phyloP scores from a whole-genome alignment of 768 basidiomycete genomes.

The Termitomyces sp. region DNA sequence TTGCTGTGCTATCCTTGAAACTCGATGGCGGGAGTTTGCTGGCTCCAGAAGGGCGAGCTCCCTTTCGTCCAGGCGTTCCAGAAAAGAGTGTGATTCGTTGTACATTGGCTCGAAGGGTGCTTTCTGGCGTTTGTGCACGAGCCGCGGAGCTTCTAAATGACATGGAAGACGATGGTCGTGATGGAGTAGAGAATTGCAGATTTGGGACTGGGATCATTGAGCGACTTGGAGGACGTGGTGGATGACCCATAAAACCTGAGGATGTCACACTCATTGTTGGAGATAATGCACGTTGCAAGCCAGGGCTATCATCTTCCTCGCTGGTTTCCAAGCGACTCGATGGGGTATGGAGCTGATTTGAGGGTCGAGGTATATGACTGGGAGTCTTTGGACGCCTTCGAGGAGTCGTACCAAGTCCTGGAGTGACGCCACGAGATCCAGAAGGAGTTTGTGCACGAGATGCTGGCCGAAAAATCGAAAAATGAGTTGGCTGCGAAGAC shows the following conservation, averaged over 20 bases:
- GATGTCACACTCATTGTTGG: constrained; percentile 45
- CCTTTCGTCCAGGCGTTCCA: constrained; percentile 30
- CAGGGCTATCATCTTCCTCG: constrained; percentile 32
- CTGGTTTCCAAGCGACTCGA: constrained; percentile 12
- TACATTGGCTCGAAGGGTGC: constrained; percentile 49
- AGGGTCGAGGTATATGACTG: constrained; percentile 69
- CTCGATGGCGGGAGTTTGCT: constrained; percentile 65
- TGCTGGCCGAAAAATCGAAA: constrained; percentile 37
- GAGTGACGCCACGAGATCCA: constrained; percentile 22
- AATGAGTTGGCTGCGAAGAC: constrained; percentile 37
- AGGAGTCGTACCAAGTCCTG: constrained; percentile 38
- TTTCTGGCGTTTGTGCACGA: constrained; percentile 69
- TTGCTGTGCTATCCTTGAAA: constrained; percentile 53
- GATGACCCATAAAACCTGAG: constrained; percentile 34
- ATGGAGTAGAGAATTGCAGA: constrained; percentile 62
- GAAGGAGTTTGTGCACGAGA: constrained; percentile 62
- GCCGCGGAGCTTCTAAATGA: constrained; percentile 46
- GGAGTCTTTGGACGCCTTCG: constrained; percentile 76
- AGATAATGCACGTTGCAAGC: constrained; percentile 59
- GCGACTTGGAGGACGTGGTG: constrained; percentile 71
- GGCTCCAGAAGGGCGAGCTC: constrained; percentile 28
- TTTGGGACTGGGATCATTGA: constrained; percentile 81
- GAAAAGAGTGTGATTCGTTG: constrained; percentile 54
- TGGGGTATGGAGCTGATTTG: constrained; percentile 32
- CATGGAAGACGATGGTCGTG: constrained; percentile 66